Conservation (phyloP, 495 filamentous ascomycete genomes). For the Podospora conica region DNA sequence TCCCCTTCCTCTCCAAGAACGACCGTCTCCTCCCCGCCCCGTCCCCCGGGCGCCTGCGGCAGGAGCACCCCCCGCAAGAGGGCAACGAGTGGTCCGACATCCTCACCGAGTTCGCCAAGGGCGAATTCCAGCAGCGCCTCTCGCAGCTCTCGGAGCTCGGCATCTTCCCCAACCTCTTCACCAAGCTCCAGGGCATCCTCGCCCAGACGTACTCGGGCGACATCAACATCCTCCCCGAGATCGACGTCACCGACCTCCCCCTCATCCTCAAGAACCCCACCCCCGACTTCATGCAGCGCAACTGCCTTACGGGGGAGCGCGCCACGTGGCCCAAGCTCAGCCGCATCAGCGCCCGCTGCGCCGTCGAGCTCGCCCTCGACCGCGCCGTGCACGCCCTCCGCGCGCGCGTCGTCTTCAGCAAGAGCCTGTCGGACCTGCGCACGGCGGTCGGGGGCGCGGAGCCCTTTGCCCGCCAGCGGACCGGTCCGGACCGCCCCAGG, state of each 20-base stretch:
- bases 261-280: constrained; percentile 82
- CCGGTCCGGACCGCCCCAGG: background rate
- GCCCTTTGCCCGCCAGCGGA: background rate
- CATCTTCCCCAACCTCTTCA: constrained; percentile 72
- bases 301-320: constrained; percentile 68
- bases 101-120: constrained; percentile 69
- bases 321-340: constrained; percentile 89
- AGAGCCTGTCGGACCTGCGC: constrained; percentile 59
- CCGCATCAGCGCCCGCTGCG: constrained; percentile 73
- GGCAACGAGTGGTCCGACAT: constrained; percentile 56
- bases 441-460: constrained; percentile 13
- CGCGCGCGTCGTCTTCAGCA: constrained; percentile 72
- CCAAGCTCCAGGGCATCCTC: constrained; percentile 72
- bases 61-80: constrained; percentile 15
- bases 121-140: constrained; percentile 75
- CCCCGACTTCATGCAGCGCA: constrained; percentile 75
- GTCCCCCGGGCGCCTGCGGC: constrained; percentile 36
- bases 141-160: constrained; percentile 76
- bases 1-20: constrained; percentile 76
- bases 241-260: constrained; percentile 66
- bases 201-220: constrained; percentile 92
- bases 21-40: constrained; percentile 46
- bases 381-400: constrained; percentile 71
- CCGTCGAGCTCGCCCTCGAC: constrained; percentile 83
- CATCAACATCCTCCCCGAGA: constrained; percentile 85